Percentiles rank a stretch among this genome's conserved stretches.
Evolutionary conservation across 768 basidiomycete genomes (phyloP).

Genomic region (Tremella yokohamensis): DNA sequence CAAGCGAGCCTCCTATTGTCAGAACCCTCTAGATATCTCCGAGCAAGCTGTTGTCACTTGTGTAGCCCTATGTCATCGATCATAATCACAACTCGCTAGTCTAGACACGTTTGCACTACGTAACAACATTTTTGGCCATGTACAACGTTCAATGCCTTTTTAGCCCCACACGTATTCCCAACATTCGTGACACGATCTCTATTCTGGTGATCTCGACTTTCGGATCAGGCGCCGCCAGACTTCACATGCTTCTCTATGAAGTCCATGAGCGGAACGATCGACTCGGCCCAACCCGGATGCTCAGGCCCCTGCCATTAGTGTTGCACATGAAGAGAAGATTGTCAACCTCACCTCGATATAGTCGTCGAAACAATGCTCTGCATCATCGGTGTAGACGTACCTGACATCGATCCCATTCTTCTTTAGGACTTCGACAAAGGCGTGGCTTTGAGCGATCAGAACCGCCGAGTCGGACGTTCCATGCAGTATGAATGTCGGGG

Average conservation of each 20-base stretch:
- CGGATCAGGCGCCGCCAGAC: not conserved
- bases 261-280: slow-evolving; percentile 22
- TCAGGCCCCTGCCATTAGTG: slow-evolving; percentile 16
- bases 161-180: not conserved
- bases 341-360: slow-evolving; percentile 17
- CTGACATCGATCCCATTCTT: slow-evolving; percentile 4
- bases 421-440: slow-evolving; percentile 15
- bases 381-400: slow-evolving; percentile 9
- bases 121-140: not conserved
- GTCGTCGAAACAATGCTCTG: slow-evolving; percentile 22
- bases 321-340: not conserved
- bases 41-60: not conserved
- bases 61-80: slow-evolving; percentile 2
- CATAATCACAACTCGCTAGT: not conserved
- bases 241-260: slow-evolving; percentile 23
- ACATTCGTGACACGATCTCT: not conserved
- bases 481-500: slow-evolving; percentile 25
- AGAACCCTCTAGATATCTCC: not conserved
- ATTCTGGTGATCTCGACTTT: not conserved
- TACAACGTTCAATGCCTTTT: not conserved
- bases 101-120: not conserved
- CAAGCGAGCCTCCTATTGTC: not conserved
- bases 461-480: slow-evolving; percentile 16
- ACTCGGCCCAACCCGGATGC: slow-evolving; percentile 24
- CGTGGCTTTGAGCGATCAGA: slow-evolving; percentile 17